Base-by-base conservation (phyloP, 148 eudicot species). In the Arbutus unedo region DNA sequence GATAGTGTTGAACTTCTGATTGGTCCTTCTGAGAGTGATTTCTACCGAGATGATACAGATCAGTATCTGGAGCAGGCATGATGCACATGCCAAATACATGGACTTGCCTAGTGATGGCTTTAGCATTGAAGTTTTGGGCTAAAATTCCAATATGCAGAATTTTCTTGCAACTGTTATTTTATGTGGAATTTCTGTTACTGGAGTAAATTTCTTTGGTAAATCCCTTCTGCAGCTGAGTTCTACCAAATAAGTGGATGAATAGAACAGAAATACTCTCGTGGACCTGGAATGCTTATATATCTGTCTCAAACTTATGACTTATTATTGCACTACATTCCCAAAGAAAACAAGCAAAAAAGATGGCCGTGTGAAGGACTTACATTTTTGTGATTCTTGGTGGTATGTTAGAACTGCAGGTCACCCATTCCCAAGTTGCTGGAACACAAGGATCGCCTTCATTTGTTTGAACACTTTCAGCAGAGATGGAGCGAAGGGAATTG, bases 391-490 rank as follows among this genome's bases (percentile, higher is more conserved):
- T 89, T 83, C 96, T 90, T 50, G 97, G 96, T 79, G 97, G 96
- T 78, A 83, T 74, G 31, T 85, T 82, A 47, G 90, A 81, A 92
- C 96, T 93, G 87, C 99, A 96, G 74, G 75, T 82, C 81, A 94
- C 94, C 98, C 99, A 96, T 19, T 89, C 93, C 99, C 99, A 96
- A 41, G 59, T 88, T 64, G 84, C 88, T 14, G 99, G 99, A 57
- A 88, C 85, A 86, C 99, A 96, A 81, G 98, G 98, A 88, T 96
- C 99, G 4, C 99, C 98, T 82, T 88, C 89, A 84, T 85, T 82
- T 75, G 78, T 83, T 82, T 62, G 73, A 50, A 79, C 80, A 82
- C 85, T 84, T 80, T 82, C 90, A 67, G 82, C 84, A 82, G 89
- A 78, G 84, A 88, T 83, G 79, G 91, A 77, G 73, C 83, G 89